A percentile compares a stretch with the other conserved stretches of the same genome.
Evolutionary conservation across 345 rosid species (phyloP).

Genomic region (Gossypium mustelinum): DNA sequence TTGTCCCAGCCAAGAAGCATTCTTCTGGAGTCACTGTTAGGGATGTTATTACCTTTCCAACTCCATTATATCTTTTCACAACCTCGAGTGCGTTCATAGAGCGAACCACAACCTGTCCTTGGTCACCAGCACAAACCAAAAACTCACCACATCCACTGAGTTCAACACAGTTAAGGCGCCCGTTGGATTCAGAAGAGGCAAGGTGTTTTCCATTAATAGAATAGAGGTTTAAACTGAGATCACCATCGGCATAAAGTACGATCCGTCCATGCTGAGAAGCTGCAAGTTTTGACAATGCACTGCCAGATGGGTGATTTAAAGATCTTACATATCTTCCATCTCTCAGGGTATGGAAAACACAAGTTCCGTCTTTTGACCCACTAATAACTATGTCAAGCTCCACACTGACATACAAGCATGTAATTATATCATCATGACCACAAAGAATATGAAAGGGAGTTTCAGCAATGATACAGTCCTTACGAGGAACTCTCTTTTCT

Average conservation of each 20-base stretch:
- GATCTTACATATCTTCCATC: slow-evolving; percentile 93
- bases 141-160: slow-evolving; percentile 84
- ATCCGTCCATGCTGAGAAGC: slow-evolving; percentile 80
- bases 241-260: slow-evolving; percentile 77
- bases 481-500: slow-evolving; percentile 68
- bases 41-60: slow-evolving; percentile 77
- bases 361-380: slow-evolving; percentile 97
- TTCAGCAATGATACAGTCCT: slow-evolving; percentile 65
- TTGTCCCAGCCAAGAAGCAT: slow-evolving; percentile 91
- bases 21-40: slow-evolving; percentile 84
- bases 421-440: slow-evolving; percentile 91
- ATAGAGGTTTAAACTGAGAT: slow-evolving; percentile 82
- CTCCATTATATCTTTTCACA: slow-evolving; percentile 64
- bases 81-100: slow-evolving; percentile 87
- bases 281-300: slow-evolving; percentile 75
- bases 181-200: slow-evolving; percentile 79
- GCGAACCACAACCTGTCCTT: slow-evolving; percentile 82
- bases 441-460: slow-evolving; percentile 91
- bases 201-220: slow-evolving; percentile 93
- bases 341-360: slow-evolving; percentile 80
- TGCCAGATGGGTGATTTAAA: slow-evolving; percentile 72
- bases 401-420: slow-evolving; percentile 72
- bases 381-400: slow-evolving; percentile 95
- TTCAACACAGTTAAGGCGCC: slow-evolving; percentile 84
- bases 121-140: slow-evolving; percentile 92